Evolutionary conservation across 1,284 basidiomycete genomes (phyloP).

Genomic region (Cutaneotrichosporon cavernicola): DNA sequence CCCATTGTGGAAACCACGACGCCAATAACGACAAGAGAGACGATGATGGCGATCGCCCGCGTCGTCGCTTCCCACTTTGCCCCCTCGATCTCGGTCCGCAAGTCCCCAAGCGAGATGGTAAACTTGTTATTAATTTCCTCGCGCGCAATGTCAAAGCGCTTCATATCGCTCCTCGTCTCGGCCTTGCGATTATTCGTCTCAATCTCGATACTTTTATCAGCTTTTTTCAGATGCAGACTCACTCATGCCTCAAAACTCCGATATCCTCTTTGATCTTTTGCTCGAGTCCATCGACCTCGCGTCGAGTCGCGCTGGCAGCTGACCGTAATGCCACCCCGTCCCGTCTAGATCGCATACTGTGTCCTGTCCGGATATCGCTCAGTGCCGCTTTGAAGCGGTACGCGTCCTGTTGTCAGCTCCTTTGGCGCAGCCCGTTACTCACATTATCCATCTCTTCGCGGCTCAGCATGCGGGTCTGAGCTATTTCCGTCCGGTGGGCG

Average conservation of each 20-base stretch:
- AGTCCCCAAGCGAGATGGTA: constrained; percentile 77
- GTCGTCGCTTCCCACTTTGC: constrained; percentile 90
- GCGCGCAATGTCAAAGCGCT: constrained; percentile 80
- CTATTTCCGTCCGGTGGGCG: constrained; percentile 70
- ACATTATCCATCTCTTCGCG: constrained; percentile 89
- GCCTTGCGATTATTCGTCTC: constrained; percentile 92
- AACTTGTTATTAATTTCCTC: constrained; percentile 89
- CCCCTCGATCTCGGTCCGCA: constrained; percentile 81
- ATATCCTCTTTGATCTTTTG: constrained; percentile 95
- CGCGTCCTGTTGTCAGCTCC: constrained; percentile 67
- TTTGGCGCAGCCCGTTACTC: constrained; percentile 45
- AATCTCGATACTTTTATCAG: constrained; percentile 69
- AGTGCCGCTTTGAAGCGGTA: constrained; percentile 94
- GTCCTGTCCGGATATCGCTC: constrained; percentile 84
- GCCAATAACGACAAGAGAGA: constrained; percentile 25
- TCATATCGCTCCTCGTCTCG: constrained; percentile 84
- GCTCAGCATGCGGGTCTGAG: constrained; percentile 71
- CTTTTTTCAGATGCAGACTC: background rate
- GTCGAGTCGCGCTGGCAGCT: constrained; percentile 70
- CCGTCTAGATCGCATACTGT: constrained; percentile 77
- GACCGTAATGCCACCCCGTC: constrained; percentile 78
- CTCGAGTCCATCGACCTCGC: constrained; percentile 83
- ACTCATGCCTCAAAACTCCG: constrained; percentile 65
- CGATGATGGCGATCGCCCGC: constrained; percentile 63
- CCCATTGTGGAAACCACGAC: constrained; percentile 20